Base-by-base conservation (phyloP, 495 filamentous ascomycete genomes). In the Articulospora tetracladia region DNA sequence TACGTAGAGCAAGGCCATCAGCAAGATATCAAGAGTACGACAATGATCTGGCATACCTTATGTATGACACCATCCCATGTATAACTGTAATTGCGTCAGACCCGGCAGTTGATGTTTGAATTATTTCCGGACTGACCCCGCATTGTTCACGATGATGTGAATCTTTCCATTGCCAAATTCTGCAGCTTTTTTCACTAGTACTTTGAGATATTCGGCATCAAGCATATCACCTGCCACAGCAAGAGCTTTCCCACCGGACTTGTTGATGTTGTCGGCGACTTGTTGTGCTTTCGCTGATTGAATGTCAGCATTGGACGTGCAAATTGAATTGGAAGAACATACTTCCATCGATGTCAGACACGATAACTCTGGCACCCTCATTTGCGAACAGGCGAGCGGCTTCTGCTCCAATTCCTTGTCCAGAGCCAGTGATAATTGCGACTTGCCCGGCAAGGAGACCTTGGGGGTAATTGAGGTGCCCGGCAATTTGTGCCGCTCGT, bases 21-120 rank as follows among this genome's bases (percentile, higher is more conserved):
- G 51, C 3, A 60, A 50, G 15, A 66, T 47, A 26, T 62, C 25
- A 26, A 24, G n/a, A n/a, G n/a, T n/a, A n/a, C n/a, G n/a, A n/a
- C n/a, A n/a, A n/a, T n/a, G n/a, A n/a, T n/a, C n/a, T 46, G 55
- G 12, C 34, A 39, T 55, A 87, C 86, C 80, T 93, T 93, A 76
- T 94, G 90, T 65, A 95, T 91, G 23, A 95, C 90, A 3, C 85
- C 91, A 69, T 96, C 91, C 89, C 90, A 96, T 0, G 91, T 95
- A 71, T 88, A 68, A 20, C 66, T 68, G 26, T 32, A 12, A 27
- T 26, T 19, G 24, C 39, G 48, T 67, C 41, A 64, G 55, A 47
- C 11, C 41, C 49, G 19, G 30, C 55, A 6, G 26, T 32, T 17
- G 0, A 52, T 23, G 20, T 17, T 3, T 8, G 25, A 46, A 27